Percentiles rank a stretch among this genome's conserved stretches.
Evolutionary conservation across 148 eudicot genomes (phyloP).

Genomic region (Bassia scoparia): DNA sequence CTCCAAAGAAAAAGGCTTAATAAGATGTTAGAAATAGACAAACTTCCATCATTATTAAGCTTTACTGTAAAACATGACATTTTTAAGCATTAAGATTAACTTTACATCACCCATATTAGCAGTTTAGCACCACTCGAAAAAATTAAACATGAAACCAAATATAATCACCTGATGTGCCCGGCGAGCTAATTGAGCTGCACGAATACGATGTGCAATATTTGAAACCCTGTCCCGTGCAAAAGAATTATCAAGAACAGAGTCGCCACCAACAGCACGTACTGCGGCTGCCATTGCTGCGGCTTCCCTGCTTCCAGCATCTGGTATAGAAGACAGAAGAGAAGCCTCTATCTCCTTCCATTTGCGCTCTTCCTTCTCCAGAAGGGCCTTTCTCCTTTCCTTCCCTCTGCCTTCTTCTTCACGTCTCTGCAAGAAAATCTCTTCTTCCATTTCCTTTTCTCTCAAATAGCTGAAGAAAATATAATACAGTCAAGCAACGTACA

Average conservation of each 20-base stretch:
- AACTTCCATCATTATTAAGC: background rate
- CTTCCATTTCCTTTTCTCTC: constrained; percentile 99
- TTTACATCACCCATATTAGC: background rate
- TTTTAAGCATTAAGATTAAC: background rate
- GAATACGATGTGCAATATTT: constrained; percentile 80
- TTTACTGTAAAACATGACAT: background rate
- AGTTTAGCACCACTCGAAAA: background rate
- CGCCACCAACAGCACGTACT: constrained; percentile 97
- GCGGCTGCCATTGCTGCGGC: constrained; percentile 99
- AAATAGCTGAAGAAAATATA: constrained; percentile 52
- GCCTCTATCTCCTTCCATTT: constrained; percentile 99
- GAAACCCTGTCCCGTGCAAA: constrained; percentile 97
- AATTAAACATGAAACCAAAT: background rate
- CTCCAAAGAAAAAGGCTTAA: background rate
- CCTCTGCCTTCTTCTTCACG: constrained; percentile 99
- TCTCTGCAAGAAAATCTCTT: constrained; percentile 92
- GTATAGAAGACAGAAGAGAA: constrained; percentile 92
- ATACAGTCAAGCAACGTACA: constrained; percentile 16
- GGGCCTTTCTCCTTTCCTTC: constrained; percentile 98
- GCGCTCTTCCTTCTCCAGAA: constrained; percentile 95
- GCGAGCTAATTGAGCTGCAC: constrained; percentile 80
- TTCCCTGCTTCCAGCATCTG: constrained; percentile 96
- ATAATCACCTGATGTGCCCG: constrained; percentile 76
- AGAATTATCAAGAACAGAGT: constrained; percentile 93
- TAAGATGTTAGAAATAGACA: too few species aligned